These are phyloP conservation scores for Pichia inconspicua DNA, from an alignment of 1,139 yeast species.

Conservation along the genomic window DNA sequence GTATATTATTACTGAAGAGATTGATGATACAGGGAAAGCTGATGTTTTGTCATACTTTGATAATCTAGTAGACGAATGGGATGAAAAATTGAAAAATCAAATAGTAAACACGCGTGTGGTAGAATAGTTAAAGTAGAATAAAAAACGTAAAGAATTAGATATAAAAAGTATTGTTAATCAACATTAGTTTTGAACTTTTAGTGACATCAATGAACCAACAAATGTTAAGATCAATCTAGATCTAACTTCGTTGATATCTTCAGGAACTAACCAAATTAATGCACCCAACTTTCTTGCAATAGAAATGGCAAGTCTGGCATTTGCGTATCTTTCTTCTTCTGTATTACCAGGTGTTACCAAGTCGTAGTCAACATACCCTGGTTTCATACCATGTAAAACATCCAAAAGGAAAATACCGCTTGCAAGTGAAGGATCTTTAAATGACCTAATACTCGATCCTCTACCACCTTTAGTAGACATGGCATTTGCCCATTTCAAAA, in stretches of 20 bases:
- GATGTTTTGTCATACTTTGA: conserved; percentile 60
- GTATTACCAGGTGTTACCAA: conserved; percentile 71
- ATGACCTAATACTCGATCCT: conserved; percentile 61
- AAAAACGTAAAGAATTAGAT: not conserved
- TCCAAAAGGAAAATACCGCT: conserved; percentile 80
- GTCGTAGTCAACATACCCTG: conserved; percentile 95
- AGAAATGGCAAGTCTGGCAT: conserved; percentile 93
- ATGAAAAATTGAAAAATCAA: conserved; percentile 60
- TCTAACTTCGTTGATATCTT: conserved; percentile 94
- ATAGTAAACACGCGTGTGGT: conserved; percentile 43
- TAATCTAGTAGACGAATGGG: conserved; percentile 53
- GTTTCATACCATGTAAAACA: conserved; percentile 86
- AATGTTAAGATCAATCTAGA: conserved; percentile 87
- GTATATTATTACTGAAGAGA: conserved; percentile 44
- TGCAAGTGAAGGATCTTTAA: conserved; percentile 71
- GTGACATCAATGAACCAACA: conserved; percentile 88
- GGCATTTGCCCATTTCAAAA: conserved; percentile 87
- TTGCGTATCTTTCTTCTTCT: conserved; percentile 84
- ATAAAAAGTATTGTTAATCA: too few species aligned
- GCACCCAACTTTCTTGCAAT: conserved; percentile 98
- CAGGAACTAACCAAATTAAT: conserved; percentile 97
- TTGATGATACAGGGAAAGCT: conserved; percentile 56
- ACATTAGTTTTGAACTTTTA: conserved; percentile 22
- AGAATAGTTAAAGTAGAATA: not conserved
- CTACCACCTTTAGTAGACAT: conserved; percentile 83